Evolutionary conservation across 495 filamentous ascomycete genomes (phyloP).

Genomic region (Daldinia childiae): DNA sequence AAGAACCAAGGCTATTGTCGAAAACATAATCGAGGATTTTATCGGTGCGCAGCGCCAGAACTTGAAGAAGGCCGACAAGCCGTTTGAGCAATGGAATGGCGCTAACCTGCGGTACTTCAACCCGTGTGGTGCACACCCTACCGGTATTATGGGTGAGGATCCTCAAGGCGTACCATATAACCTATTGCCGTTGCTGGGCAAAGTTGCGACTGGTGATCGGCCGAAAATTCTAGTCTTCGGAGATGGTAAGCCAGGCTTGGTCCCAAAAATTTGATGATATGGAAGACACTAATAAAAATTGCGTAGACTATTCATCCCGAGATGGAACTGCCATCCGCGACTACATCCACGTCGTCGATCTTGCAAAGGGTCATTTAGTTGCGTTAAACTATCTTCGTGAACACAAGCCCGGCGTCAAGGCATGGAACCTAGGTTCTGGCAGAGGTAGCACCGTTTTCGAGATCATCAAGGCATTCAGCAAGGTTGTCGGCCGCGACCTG

Average conservation of each 20-base stretch:
- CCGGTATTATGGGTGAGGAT: conserved; percentile 98
- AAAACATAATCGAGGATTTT: conserved; percentile 89
- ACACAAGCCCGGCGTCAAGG: conserved; percentile 89
- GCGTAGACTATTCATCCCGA: conserved; percentile 83
- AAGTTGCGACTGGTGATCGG: conserved; percentile 93
- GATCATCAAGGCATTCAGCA: conserved; percentile 94
- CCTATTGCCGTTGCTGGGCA: conserved; percentile 89
- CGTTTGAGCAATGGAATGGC: conserved; percentile 85
- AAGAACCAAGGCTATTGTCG: conserved; percentile 90
- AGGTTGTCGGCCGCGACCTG: conserved; percentile 83
- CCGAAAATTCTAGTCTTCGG: conserved; percentile 96
- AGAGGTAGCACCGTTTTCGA: conserved; percentile 95
- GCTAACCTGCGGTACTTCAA: conserved; percentile 98
- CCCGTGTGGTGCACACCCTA: conserved; percentile 93
- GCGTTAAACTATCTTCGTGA: conserved; percentile 92
- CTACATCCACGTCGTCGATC: conserved; percentile 71
- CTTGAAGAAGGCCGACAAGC: conserved; percentile 79
- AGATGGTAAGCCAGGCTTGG: conserved; percentile 69
- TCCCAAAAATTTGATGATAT: not conserved
- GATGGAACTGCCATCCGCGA: conserved; percentile 82
- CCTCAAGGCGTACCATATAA: conserved; percentile 97
- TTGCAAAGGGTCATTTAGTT: conserved; percentile 85
- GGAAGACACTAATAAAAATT: conserved; percentile 4
- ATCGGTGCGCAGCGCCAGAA: conserved; percentile 88
- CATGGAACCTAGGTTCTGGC: conserved; percentile 98